These are phyloP conservation scores for Phellopilus nigrolimitatus DNA, from an alignment of 1,284 basidiomycete genomes.

Conservation along the genomic window DNA sequence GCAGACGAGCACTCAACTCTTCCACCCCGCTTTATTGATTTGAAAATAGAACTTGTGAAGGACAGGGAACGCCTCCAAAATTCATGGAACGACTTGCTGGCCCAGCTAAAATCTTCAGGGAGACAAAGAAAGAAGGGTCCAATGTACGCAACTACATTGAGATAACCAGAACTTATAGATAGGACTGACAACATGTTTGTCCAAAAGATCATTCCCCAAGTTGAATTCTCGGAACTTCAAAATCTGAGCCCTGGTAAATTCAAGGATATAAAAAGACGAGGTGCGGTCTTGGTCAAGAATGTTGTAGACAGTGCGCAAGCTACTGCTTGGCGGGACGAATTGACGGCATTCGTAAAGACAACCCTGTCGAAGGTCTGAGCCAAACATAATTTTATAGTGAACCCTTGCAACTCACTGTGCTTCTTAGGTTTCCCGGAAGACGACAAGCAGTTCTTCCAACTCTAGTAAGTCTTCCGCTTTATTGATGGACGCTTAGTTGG, in stretches of 20 bases:
- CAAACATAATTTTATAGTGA: conserved; percentile 1
- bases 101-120: conserved; percentile 41
- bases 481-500: not conserved
- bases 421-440: conserved; percentile 46
- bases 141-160: conserved; percentile 36
- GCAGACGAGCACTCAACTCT: conserved; percentile 1
- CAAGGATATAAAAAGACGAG: conserved; percentile 48
- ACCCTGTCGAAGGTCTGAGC: conserved; percentile 47
- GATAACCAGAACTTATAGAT: not conserved
- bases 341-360: conserved; percentile 53
- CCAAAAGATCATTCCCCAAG: conserved; percentile 53
- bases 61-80: conserved; percentile 46
- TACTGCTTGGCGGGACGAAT: conserved; percentile 47
- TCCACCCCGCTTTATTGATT: conserved; percentile 38
- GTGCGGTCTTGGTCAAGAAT: conserved; percentile 57
- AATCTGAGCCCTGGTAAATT: conserved; percentile 43
- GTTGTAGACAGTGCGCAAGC: conserved; percentile 56
- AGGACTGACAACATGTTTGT: conserved; percentile 18
- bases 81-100: conserved; percentile 55
- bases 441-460: conserved; percentile 68
- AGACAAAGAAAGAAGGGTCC: conserved; percentile 43
- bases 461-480: conserved; percentile 46
- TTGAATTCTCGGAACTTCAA: conserved; percentile 50
- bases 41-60: conserved; percentile 53
- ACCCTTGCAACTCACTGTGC: not conserved